Evolutionary conservation across 352 stramenopile genomes (phyloP).

Genomic region (Globisporangium abappressorium): DNA sequence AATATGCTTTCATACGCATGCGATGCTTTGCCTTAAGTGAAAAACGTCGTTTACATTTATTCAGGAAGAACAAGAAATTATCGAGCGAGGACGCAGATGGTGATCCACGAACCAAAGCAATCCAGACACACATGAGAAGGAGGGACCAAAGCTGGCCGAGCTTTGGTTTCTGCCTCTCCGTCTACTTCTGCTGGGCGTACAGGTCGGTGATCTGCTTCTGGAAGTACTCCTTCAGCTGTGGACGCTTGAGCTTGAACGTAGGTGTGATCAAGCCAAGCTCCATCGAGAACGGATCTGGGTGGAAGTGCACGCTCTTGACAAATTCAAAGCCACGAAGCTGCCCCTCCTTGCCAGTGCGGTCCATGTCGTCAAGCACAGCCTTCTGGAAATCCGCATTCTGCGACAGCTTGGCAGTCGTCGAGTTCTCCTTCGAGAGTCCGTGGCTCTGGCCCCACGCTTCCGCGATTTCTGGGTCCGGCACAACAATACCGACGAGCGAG

Average conservation of each 20-base stretch:
- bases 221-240: constrained; percentile 52
- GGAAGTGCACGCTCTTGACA: constrained; percentile 85
- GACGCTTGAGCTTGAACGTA: constrained; percentile 95
- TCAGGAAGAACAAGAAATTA: not conserved
- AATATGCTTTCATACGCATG: too few relatives aligned
- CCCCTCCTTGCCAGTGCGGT: constrained; percentile 40
- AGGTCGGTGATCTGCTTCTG: constrained; percentile 46
- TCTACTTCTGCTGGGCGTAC: constrained; percentile 43
- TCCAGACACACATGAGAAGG: not conserved
- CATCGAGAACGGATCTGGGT: constrained; percentile 82
- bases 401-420: constrained; percentile 32
- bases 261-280: constrained; percentile 93
- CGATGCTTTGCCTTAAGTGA: not conserved
- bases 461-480: constrained; percentile 71
- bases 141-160: not conserved
- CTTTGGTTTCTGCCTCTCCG: not conserved
- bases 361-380: constrained; percentile 76
- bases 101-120: not conserved
- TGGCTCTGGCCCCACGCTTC: constrained; percentile 49
- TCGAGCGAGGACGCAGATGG: not conserved
- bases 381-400: constrained; percentile 48
- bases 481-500: constrained; percentile 92
- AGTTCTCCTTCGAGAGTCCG: constrained; percentile 30
- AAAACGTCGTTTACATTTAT: constrained; percentile 10
- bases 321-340: constrained; percentile 92